Evolutionary conservation across 2,329 filamentous ascomycete genomes (phyloP), one percentile per base, ranked within the genome.

Genomic region (Colletotrichum camelliae): DNA sequence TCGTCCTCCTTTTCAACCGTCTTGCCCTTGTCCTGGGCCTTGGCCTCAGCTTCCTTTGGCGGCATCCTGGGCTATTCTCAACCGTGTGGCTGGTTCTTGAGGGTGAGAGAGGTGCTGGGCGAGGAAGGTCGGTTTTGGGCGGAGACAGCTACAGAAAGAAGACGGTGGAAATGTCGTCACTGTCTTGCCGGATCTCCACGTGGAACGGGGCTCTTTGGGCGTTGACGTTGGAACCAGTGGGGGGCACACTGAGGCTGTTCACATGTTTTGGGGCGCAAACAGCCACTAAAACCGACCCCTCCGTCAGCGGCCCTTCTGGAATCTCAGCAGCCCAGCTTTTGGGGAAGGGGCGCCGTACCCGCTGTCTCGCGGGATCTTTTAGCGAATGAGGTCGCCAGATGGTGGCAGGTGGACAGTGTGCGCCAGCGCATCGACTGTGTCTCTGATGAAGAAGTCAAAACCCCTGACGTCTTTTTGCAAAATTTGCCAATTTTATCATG

Each of bases 1-100:
- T 84, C 78, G 4, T 77, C 78, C 3, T 79, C 77, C 7, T 77
- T 65, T 16, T 76, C 39, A 18, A 61, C 31, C 39, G 12, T 18
- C 29, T 62, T 72, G 8, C 21, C 57, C 43, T 39, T 72, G 8
- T 27, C 57, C 43, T 39, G 73, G 18, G 69, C 77, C 43, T 77
- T 72, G 18, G 27, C 31, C 18, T 66, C 68, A 2, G 67, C 35
- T 37, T 76, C 62, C 33, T 52, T 70, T 6, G 67, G 24, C n/a
- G 73, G 60, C 76, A 77, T 77, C 21, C 15, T 35, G 55, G 39
- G 3, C 0, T n/a, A 21, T 21, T 8, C 1, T 37, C 58, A 61
- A 10, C 31, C n/a, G 31, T 61, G 58, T 35, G 31, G 58, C 3
- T 61, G 58, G 7, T 10, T 37, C 58, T 24, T 33, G 33, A 33